These are phyloP conservation scores for Arabidopsis lyrata DNA, from an alignment of 441 rosid species.

Conservation along the genomic window DNA sequence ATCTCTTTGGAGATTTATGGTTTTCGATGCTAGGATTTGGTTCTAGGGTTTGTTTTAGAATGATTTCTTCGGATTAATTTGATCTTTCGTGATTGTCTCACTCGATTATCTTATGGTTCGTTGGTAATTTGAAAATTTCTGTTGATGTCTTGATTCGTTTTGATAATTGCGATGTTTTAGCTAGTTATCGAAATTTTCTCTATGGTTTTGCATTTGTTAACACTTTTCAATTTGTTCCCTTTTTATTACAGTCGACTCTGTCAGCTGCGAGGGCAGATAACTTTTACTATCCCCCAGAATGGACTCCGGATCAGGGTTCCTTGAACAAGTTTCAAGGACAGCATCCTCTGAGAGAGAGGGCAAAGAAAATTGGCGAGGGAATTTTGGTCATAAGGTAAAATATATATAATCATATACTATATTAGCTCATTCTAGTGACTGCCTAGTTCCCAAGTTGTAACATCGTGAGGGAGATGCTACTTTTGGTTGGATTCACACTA, in stretches of 20 bases:
- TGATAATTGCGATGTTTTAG: background rate
- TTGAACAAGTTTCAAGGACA: conserved; percentile 98
- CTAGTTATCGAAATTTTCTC: background rate
- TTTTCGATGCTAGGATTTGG: conserved; percentile 15
- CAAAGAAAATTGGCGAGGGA: conserved; percentile 87
- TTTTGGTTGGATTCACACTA: background rate
- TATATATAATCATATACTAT: conserved; percentile 8
- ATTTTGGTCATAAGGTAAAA: conserved; percentile 88
- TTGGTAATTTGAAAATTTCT: background rate
- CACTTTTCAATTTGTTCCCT: background rate
- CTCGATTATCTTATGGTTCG: background rate
- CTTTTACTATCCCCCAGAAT: conserved; percentile 96
- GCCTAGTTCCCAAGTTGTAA: background rate
- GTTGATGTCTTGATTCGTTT: background rate
- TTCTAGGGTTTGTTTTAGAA: conserved; percentile 17
- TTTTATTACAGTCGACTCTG: conserved; percentile 73
- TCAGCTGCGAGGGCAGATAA: conserved; percentile 98
- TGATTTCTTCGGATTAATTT: background rate
- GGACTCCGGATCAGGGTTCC: conserved; percentile 91
- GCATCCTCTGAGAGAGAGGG: conserved; percentile 94
- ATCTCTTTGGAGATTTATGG: conserved; percentile 12
- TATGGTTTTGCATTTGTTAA: background rate
- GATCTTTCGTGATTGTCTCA: background rate
- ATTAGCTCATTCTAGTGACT: background rate
- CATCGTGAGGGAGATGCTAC: background rate